phyloP scores from a whole-genome alignment of 768 basidiomycete genomes.

The Sistotremastrum suecicum region DNA sequence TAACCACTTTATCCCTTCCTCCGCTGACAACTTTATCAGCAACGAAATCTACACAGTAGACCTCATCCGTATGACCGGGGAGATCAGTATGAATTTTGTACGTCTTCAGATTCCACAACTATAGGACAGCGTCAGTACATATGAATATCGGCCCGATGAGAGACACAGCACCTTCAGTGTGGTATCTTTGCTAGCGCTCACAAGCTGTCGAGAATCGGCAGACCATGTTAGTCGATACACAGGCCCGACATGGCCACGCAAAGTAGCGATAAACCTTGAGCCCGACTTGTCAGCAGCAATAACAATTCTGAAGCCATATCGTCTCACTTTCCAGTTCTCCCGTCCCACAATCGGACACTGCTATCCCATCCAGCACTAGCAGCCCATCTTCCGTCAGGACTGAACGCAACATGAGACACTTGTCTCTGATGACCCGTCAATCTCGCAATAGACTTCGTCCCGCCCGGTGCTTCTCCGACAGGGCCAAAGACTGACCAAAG shows the following conservation, averaged over 20 bases:
- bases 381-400: constrained; percentile 84
- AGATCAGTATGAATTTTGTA: constrained; percentile 91
- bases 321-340: constrained; percentile 31
- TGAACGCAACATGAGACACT: constrained; percentile 87
- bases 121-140: neutral
- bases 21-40: constrained; percentile 98
- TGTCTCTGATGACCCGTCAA: constrained; percentile 93
- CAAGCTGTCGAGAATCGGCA: constrained; percentile 79
- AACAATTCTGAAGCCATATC: constrained; percentile 1
- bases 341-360: constrained; percentile 86
- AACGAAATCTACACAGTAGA: constrained; percentile 98
- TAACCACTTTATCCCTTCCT: constrained; percentile 81
- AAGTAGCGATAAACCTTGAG: constrained; percentile 71
- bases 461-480: constrained; percentile 23
- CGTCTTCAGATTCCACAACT: constrained; percentile 96
- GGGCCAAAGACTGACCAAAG: constrained; percentile 71
- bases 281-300: neutral
- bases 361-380: constrained; percentile 88
- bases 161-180: constrained; percentile 70
- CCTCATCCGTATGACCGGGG: constrained; percentile 93
- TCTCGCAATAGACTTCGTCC: constrained; percentile 58
- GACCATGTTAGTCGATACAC: constrained; percentile 96
- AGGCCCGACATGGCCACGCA: constrained; percentile 85
- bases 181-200: constrained; percentile 92
- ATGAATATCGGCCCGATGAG: neutral